Conservation (phyloP, 1,139 yeast species). For the Kodamaea fungicola region DNA sequence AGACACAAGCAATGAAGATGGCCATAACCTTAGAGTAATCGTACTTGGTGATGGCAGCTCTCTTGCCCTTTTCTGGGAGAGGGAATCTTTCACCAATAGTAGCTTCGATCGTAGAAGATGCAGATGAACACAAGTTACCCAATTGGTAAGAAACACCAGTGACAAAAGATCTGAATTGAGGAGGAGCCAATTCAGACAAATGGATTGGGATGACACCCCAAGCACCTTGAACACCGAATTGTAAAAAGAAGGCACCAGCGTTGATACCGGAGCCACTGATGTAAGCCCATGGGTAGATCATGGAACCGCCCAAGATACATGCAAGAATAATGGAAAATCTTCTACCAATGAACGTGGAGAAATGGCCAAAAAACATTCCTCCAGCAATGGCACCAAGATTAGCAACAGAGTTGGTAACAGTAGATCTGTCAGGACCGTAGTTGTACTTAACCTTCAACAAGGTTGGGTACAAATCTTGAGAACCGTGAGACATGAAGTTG, state of each 20-base stretch:
- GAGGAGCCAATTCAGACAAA: constrained; percentile 33
- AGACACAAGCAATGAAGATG: constrained; percentile 35
- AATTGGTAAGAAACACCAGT: constrained; percentile 38
- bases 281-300: constrained; percentile 32
- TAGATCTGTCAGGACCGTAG: constrained; percentile 31
- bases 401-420: constrained; percentile 44
- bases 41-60: constrained; percentile 10
- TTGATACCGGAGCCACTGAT: constrained; percentile 17
- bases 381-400: constrained; percentile 51
- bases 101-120: constrained; percentile 39
- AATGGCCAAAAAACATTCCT: constrained; percentile 25
- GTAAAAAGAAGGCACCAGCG: constrained; percentile 22
- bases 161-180: constrained; percentile 32
- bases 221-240: constrained; percentile 32
- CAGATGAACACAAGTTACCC: constrained; percentile 36
- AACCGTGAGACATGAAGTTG: constrained; percentile 53
- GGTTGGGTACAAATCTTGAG: constrained; percentile 53
- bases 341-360: constrained; percentile 36
- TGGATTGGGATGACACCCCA: constrained; percentile 39
- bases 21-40: constrained; percentile 38
- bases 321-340: constrained; percentile 38
- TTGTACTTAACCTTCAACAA: constrained; percentile 38
- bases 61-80: constrained; percentile 8
- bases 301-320: constrained; percentile 27
- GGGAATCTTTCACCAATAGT: constrained; percentile 30